phyloP scores from a whole-genome alignment of 768 basidiomycete genomes.

The Crepidotus variabilis region DNA sequence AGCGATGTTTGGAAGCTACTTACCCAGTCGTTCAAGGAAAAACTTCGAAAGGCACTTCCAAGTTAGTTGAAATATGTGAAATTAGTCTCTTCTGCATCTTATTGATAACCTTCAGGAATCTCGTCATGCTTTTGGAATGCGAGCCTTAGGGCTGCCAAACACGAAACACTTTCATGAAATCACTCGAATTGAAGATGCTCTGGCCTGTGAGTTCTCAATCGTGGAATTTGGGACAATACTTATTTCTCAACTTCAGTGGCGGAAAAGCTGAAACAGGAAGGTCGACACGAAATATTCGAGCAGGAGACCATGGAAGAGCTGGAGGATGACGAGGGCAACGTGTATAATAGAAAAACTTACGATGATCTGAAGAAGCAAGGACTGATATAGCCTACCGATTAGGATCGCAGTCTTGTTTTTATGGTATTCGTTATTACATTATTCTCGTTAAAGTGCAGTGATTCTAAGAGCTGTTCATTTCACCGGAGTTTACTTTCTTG shows the following conservation, averaged over 20 bases:
- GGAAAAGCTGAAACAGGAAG: conserved; percentile 95
- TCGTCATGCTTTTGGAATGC: conserved; percentile 97
- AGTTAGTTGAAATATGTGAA: conserved; percentile 31
- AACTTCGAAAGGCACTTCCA: conserved; percentile 97
- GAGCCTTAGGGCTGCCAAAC: conserved; percentile 93
- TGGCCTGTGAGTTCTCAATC: conserved; percentile 64
- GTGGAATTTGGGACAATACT: not conserved
- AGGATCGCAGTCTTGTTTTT: too few relatives aligned
- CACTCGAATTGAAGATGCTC: conserved; percentile 93
- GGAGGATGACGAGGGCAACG: conserved; percentile 98
- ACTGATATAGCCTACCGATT: conserved; percentile 50
- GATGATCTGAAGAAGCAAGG: conserved; percentile 97
- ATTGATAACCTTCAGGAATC: conserved; percentile 60
- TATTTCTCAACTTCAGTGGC: conserved; percentile 61
- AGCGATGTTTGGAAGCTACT: conserved; percentile 3
- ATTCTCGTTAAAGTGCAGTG: conserved; percentile 3
- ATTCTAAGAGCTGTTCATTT: conserved; percentile 7
- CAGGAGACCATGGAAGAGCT: conserved; percentile 97
- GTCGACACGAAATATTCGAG: conserved; percentile 89
- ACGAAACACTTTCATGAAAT: conserved; percentile 99
- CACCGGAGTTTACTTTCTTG: conserved; percentile 6
- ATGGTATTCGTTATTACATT: not conserved
- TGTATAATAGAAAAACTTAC: conserved; percentile 97
- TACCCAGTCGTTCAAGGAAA: conserved; percentile 50
- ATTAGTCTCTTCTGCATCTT: not conserved